phyloP scores from a whole-genome alignment of 2,329 filamentous ascomycete genomes.

The Talaromyces atroroseus region DNA sequence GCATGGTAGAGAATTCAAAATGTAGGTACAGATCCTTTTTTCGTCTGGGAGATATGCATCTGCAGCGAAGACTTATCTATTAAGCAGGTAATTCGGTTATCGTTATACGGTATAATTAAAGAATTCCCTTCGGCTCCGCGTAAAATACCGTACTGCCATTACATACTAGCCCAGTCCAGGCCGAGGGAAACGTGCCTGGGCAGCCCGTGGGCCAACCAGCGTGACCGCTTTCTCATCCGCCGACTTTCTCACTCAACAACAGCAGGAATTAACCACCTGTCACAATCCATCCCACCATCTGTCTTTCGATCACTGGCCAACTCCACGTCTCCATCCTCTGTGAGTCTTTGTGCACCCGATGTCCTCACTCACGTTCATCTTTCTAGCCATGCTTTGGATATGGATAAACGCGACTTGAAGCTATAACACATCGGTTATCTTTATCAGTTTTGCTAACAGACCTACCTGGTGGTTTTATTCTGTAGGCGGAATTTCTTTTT shows the following conservation, averaged over 20 bases:
- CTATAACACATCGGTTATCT: background rate
- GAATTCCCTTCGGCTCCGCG: too few relatives aligned
- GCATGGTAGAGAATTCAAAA: too few relatives aligned
- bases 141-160: background rate
- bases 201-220: background rate
- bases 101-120: too few relatives aligned
- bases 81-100: too few relatives aligned
- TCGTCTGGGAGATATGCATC: too few relatives aligned
- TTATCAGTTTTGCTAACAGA: background rate
- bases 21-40: too few relatives aligned
- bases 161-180: background rate
- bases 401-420: background rate
- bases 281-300: background rate
- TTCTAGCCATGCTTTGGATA: background rate
- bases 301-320: background rate
- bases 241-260: background rate
- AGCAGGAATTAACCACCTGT: background rate
- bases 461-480: background rate
- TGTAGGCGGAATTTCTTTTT: background rate
- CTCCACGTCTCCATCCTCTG: background rate
- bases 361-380: background rate
- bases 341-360: background rate
- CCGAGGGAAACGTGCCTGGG: background rate
- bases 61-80: too few relatives aligned
- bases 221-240: conserved; percentile 6